These are phyloP conservation scores for Arthrobotrys musiformis DNA, from an alignment of 2,329 filamentous ascomycete species.

Conservation along the genomic window DNA sequence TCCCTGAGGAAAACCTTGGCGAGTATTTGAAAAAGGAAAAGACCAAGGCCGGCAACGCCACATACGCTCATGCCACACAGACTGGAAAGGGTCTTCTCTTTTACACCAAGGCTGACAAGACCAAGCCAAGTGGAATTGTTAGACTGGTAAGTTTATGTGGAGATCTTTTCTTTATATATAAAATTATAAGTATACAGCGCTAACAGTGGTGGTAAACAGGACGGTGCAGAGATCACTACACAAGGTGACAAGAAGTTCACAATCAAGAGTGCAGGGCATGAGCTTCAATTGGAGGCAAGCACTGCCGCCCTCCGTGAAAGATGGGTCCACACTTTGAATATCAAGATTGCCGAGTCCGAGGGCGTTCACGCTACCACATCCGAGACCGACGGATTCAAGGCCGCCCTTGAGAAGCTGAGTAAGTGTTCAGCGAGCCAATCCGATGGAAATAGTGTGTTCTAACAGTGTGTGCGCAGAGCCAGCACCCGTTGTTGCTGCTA, in stretches of 20 bases:
- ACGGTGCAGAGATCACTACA: constrained; percentile 77
- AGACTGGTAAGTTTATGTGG: constrained; percentile 88
- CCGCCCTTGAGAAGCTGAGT: constrained; percentile 75
- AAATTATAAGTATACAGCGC: background rate
- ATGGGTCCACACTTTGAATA: constrained; percentile 87
- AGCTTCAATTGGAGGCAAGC: constrained; percentile 95
- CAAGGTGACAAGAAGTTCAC: constrained; percentile 82
- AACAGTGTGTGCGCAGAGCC: constrained; percentile 61
- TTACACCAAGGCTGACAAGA: constrained; percentile 90
- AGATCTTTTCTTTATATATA: too few relatives aligned
- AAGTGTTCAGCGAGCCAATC: constrained; percentile 21
- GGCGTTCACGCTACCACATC: constrained; percentile 77
- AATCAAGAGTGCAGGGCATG: constrained; percentile 80
- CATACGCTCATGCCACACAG: constrained; percentile 83
- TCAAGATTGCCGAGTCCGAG: constrained; percentile 86
- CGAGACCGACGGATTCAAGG: constrained; percentile 88
- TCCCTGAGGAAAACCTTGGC: constrained; percentile 78
- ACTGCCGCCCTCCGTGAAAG: constrained; percentile 82
- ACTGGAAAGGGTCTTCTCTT: constrained; percentile 96
- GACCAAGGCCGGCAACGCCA: constrained; percentile 80
- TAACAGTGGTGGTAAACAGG: constrained; percentile 63
- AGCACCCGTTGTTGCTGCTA: constrained; percentile 62
- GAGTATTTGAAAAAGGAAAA: constrained; percentile 90
- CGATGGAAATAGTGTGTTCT: constrained; percentile 59
- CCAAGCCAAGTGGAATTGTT: constrained; percentile 80